These are phyloP conservation scores for Sugiyamaella lignohabitans DNA, from an alignment of 805 yeast species.

Conservation along the genomic window DNA sequence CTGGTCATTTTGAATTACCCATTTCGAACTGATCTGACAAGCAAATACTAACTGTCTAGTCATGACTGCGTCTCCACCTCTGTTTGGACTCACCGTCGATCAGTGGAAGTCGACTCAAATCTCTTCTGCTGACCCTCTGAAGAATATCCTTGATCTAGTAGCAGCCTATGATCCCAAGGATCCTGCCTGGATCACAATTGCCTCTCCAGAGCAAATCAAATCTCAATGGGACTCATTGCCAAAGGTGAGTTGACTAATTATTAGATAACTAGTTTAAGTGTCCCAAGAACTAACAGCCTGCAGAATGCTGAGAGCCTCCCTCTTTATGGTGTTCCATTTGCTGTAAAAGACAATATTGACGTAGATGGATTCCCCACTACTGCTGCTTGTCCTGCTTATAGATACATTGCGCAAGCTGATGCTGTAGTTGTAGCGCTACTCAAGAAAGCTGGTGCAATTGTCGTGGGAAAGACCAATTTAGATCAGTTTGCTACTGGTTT, in stretches of 20 bases:
- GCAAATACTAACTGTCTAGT: neutral
- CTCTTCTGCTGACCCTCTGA: constrained; percentile 56
- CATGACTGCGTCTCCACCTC: neutral
- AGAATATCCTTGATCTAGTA: constrained; percentile 38
- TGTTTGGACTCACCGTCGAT: constrained; percentile 39
- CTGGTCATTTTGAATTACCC: too few relatives aligned
- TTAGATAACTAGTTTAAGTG: too few relatives aligned
- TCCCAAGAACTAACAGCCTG: too few relatives aligned
- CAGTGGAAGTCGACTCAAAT: constrained; percentile 74
- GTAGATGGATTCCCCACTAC: constrained; percentile 78
- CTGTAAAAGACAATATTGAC: constrained; percentile 92
- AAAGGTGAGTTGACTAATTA: constrained; percentile 1
- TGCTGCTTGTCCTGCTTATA: constrained; percentile 88
- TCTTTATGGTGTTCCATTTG: constrained; percentile 90
- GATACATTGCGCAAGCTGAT: constrained; percentile 62
- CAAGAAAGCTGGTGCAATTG: constrained; percentile 84
- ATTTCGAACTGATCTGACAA: too few relatives aligned
- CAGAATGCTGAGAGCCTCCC: constrained; percentile 35
- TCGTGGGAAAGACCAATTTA: constrained; percentile 88
- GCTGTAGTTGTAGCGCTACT: constrained; percentile 69
- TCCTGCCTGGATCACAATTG: constrained; percentile 90
- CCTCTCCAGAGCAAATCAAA: constrained; percentile 50
- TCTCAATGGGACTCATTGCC: constrained; percentile 71
- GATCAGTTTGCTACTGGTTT: constrained; percentile 98
- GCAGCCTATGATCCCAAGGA: constrained; percentile 40